phyloP scores from a whole-genome alignment of 176 grass and related monocot species.

The Triticum monococcum region DNA sequence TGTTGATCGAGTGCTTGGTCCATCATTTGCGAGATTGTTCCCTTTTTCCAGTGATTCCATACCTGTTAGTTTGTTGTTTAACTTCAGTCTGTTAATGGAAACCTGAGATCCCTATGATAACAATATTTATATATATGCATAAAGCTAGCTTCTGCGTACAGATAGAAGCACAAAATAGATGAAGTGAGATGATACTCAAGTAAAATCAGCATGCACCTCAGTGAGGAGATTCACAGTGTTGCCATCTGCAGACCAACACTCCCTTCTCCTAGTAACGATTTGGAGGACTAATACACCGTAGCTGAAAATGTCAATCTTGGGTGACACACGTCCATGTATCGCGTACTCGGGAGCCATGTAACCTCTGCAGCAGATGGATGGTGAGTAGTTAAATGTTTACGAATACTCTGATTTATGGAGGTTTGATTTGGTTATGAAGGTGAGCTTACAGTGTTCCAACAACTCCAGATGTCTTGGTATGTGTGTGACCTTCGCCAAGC shows the following conservation, averaged over 20 bases:
- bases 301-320: conserved; percentile 1
- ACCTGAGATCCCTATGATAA: not conserved
- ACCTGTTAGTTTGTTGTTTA: not conserved
- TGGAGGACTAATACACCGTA: not conserved
- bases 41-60: not conserved
- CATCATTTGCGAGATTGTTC: not conserved
- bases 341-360: not conserved
- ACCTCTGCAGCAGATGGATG: not conserved
- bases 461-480: too few relatives aligned
- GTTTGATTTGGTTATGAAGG: not conserved
- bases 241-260: not conserved
- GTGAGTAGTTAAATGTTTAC: not conserved
- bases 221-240: not conserved
- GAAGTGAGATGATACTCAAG: not conserved
- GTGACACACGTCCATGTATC: not conserved
- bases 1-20: not conserved
- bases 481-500: too few relatives aligned
- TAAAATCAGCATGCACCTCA: not conserved
- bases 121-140: not conserved
- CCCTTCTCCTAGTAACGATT: not conserved
- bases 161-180: not conserved
- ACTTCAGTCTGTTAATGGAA: not conserved
- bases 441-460: too few relatives aligned
- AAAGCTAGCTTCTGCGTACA: not conserved
- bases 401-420: not conserved